phyloP scores from a whole-genome alignment of 2,329 filamentous ascomycete species.

The Microdochium paspali region DNA sequence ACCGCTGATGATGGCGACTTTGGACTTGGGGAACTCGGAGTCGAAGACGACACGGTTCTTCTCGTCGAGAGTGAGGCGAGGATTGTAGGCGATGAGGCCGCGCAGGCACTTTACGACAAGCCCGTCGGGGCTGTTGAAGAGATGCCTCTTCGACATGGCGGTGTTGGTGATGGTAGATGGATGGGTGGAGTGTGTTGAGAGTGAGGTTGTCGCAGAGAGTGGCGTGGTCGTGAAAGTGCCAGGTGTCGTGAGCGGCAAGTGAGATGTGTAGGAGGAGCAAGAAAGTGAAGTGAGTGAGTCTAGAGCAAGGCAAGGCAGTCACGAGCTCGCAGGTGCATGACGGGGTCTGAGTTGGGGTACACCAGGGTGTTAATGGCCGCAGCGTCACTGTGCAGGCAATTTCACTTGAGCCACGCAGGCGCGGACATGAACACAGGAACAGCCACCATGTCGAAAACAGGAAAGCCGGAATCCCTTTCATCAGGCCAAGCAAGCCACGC shows the following conservation, averaged over 20 bases:
- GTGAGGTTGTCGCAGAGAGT: neutral
- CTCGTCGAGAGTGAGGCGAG: conserved; percentile 37
- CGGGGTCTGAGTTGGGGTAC: neutral
- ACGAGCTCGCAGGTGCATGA: neutral
- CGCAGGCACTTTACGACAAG: conserved; percentile 42
- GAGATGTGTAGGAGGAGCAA: neutral
- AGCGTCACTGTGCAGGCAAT: no score
- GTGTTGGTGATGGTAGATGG: neutral
- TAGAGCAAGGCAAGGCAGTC: neutral
- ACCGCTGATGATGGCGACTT: conserved; percentile 42
- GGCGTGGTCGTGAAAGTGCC: neutral
- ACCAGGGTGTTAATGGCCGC: neutral
- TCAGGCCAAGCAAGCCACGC: no score
- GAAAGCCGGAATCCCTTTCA: no score
- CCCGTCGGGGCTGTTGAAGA: conserved; percentile 42
- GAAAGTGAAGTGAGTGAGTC: neutral
- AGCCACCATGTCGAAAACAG: no score
- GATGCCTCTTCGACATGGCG: conserved; percentile 41
- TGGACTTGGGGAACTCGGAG: conserved; percentile 29
- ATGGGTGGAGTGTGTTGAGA: neutral
- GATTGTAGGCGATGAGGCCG: conserved; percentile 44
- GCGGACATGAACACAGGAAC: no score
- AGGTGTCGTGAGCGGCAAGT: conserved; percentile 1
- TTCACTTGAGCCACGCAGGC: no score
- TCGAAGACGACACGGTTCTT: conserved; percentile 42